Base-by-base conservation (phyloP, 331 rosid species). In the Prunus yedoensis region DNA sequence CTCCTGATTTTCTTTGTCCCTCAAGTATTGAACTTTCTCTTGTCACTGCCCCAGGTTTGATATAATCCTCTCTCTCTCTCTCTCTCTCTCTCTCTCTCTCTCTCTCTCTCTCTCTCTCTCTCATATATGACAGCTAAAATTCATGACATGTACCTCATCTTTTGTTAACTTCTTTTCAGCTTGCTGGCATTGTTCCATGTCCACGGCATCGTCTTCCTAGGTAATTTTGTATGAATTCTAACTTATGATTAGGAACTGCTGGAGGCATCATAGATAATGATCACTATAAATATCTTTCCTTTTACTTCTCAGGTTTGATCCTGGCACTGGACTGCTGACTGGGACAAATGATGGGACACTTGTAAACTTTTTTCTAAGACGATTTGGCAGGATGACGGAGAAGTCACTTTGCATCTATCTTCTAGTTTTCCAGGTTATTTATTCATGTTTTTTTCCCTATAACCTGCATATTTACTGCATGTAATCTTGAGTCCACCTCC, bases 321-420 rank as follows among this genome's bases (percentile, higher is more conserved):
- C 99, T 74, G 85, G 79, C 71, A 90, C 96, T 76, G 89, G 96
- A 62, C 83, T 92, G 65, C 83, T 95, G 75, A 92, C 99, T 18
- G 99, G 99, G 71, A 95, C 99, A 81, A 92, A 86, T 13, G 99
- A 95, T 56, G 99, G 99, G 67, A 95, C 99, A 15, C 97, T 95
- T 0, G 97, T 95, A 23, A 95, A 95, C 86, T 79, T 92, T 77
- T 92, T 89, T 83, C 80, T 95, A 71, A 89, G 99, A 80, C 75
- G 27, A 56, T 88, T 92, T 45, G 97, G 99, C 74, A 79, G 70
- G 81, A 87, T 78, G 80, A 88, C 99, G 0, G 99, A 95, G 78
- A 92, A 83, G 80, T 54, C 91, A 51, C 97, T 95, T 61, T 95
- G 99, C 74, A 71, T 87, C 70, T 87, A 85, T 88, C 97, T 95